A percentile compares a stretch with the other conserved stretches of the same genome.
Conservation (phyloP, 352 stramenopile species). For the Globisporangium nodosum region DNA sequence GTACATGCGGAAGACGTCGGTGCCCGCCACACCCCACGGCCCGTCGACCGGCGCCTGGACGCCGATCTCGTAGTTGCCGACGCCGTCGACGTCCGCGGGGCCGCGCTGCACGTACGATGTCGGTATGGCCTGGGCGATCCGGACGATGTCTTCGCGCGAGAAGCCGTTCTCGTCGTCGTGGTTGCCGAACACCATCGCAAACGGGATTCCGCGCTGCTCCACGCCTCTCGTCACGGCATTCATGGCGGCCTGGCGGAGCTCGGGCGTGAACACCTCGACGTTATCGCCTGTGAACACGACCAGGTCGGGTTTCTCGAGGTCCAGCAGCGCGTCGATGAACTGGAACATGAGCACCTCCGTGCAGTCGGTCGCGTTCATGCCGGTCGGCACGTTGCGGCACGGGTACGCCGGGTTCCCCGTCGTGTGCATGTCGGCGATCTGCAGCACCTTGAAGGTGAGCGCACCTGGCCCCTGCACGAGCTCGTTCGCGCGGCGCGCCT, state of each 20-base stretch:
- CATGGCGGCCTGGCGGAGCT: slow-evolving; percentile 26
- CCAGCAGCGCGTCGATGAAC: slow-evolving; percentile 51
- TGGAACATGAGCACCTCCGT: slow-evolving; percentile 42
- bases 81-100: slow-evolving; percentile 35
- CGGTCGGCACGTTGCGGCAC: slow-evolving; percentile 26
- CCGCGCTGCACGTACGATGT: slow-evolving; percentile 48
- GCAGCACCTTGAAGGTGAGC: slow-evolving; percentile 56
- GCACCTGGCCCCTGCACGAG: neutral
- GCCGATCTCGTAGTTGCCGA: slow-evolving; percentile 61
- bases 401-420: slow-evolving; percentile 29
- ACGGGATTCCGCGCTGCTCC: slow-evolving; percentile 28
- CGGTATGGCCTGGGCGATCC: slow-evolving; percentile 24
- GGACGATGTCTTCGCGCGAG: slow-evolving; percentile 31
- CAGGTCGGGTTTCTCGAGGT: slow-evolving; percentile 57
- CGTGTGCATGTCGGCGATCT: slow-evolving; percentile 65
- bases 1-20: slow-evolving; percentile 60
- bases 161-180: slow-evolving; percentile 34
- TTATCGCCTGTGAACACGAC: slow-evolving; percentile 67
- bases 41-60: slow-evolving; percentile 33
- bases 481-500: no score
- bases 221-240: slow-evolving; percentile 30
- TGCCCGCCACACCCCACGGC: slow-evolving; percentile 25
- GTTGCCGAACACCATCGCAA: slow-evolving; percentile 20
- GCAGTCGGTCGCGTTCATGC: slow-evolving; percentile 21
- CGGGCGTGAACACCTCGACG: slow-evolving; percentile 25